Percentiles rank a stretch among this genome's conserved stretches.
Evolutionary conservation across 345 rosid species (phyloP).

Genomic region (Corymbia maculata): DNA sequence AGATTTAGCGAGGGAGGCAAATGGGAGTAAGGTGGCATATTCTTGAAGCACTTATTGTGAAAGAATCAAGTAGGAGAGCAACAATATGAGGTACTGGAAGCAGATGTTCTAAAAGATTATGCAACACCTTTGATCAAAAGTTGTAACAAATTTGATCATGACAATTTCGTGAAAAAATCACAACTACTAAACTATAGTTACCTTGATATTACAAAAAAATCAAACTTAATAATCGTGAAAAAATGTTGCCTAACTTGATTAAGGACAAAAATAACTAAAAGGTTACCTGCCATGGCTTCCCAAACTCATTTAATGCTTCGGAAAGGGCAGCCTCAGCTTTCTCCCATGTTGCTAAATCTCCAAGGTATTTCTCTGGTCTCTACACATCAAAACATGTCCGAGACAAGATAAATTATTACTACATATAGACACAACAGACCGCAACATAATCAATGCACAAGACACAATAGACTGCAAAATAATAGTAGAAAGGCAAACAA

Average conservation of each 20-base stretch:
- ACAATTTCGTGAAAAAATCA: background rate
- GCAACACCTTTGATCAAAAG: background rate
- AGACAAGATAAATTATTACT: background rate
- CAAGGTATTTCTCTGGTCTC: conserved; percentile 97
- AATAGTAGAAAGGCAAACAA: background rate
- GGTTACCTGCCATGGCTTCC: conserved; percentile 80
- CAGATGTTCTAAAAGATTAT: background rate
- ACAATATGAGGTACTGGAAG: background rate
- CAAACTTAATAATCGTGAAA: background rate
- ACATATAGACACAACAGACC: background rate
- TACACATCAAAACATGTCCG: conserved; percentile 10
- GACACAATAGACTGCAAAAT: background rate
- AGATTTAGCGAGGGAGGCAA: background rate
- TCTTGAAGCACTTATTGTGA: background rate
- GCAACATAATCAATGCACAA: background rate
- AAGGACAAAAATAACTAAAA: background rate
- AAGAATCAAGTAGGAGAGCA: background rate
- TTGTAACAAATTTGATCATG: background rate
- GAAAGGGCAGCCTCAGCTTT: conserved; percentile 83
- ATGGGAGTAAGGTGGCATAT: background rate
- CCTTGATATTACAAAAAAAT: background rate
- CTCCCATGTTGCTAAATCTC: conserved; percentile 74
- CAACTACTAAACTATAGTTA: background rate
- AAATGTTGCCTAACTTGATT: background rate
- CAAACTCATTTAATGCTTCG: conserved; percentile 67